Conservation (phyloP, 805 yeast species). For the Suhomyces sp. region DNA sequence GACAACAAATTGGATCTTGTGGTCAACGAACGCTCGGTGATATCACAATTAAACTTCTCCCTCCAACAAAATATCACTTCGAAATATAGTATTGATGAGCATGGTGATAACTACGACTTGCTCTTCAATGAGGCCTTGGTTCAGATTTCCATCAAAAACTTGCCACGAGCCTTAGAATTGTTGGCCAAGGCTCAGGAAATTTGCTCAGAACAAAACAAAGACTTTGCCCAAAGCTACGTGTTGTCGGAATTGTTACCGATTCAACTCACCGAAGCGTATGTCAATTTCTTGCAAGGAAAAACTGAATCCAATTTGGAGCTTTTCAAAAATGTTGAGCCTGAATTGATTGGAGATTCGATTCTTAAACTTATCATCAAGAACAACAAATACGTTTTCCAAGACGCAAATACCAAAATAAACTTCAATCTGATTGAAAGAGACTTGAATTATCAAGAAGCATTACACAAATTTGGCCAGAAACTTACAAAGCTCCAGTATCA, state of each 20-base stretch:
- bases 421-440: conserved; percentile 30
- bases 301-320: conserved; percentile 32
- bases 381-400: conserved; percentile 37
- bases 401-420: not conserved
- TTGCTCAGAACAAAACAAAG: conserved; percentile 39
- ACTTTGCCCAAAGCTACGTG: conserved; percentile 46
- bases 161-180: conserved; percentile 36
- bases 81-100: not conserved
- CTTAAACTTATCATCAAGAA: conserved; percentile 42
- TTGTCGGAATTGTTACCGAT: conserved; percentile 58
- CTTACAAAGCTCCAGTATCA: conserved; percentile 37
- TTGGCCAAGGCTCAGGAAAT: conserved; percentile 45
- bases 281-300: conserved; percentile 38
- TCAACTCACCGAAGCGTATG: conserved; percentile 56
- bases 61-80: conserved; percentile 3
- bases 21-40: conserved; percentile 68
- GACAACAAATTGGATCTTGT: conserved; percentile 51
- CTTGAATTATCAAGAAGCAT: conserved; percentile 24
- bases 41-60: conserved; percentile 44
- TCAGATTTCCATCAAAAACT: conserved; percentile 41
- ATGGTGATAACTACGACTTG: conserved; percentile 45
- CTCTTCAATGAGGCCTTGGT: conserved; percentile 59
- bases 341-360: conserved; percentile 35
- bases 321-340: conserved; percentile 31
- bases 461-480: conserved; percentile 23